Evolutionary conservation across 192 early-diverging fungal genomes (phyloP).

Genomic region (Linnemannia hyalina): DNA sequence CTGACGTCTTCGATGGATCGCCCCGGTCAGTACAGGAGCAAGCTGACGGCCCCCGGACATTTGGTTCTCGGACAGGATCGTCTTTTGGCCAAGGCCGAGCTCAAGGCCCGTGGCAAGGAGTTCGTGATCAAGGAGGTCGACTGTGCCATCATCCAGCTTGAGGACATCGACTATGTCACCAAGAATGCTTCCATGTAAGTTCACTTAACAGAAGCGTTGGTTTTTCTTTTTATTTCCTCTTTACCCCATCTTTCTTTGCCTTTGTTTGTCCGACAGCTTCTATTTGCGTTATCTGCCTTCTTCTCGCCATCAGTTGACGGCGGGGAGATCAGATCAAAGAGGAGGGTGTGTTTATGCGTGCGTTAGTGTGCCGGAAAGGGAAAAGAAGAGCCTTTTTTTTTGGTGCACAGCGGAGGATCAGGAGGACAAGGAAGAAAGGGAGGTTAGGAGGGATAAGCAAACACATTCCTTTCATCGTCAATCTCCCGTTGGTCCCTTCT

Average conservation of each 20-base stretch:
- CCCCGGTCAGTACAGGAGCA: slow-evolving; percentile 39
- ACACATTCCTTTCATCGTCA: background rate
- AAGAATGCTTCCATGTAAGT: slow-evolving; percentile 4
- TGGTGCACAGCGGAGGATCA: background rate
- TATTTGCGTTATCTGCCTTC: background rate
- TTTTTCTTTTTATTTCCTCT: background rate
- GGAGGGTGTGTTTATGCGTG: background rate
- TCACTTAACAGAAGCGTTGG: background rate
- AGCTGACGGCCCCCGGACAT: slow-evolving; percentile 35
- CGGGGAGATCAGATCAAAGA: background rate
- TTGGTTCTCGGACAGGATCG: slow-evolving; percentile 52
- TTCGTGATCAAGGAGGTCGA: slow-evolving; percentile 55
- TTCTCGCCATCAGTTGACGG: background rate
- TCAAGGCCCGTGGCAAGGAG: slow-evolving; percentile 45
- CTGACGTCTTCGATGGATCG: slow-evolving; percentile 47
- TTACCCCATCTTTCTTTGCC: background rate
- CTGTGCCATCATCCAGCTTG: slow-evolving; percentile 38
- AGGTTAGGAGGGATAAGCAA: background rate
- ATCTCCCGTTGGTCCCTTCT: background rate
- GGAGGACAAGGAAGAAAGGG: background rate
- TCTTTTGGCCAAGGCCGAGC: slow-evolving; percentile 25
- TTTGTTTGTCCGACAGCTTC: background rate
- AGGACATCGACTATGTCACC: slow-evolving; percentile 42
- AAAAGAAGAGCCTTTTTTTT: background rate
- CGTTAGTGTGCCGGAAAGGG: background rate